phyloP scores from a whole-genome alignment of 768 basidiomycete genomes.

The Strobilomyces echinocephalus region DNA sequence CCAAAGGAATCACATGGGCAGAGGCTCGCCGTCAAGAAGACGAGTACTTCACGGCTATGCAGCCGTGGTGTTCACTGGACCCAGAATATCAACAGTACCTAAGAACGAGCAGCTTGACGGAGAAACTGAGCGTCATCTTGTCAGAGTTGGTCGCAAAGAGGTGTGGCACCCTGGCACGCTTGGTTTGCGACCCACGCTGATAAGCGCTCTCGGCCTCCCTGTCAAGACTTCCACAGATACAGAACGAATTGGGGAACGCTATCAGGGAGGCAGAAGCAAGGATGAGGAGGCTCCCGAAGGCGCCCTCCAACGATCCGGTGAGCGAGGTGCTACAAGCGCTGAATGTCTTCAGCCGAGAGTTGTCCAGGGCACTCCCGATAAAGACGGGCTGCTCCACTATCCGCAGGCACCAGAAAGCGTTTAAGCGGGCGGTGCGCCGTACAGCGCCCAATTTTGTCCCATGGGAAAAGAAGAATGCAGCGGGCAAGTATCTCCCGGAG shows the following conservation, averaged over 20 bases:
- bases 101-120: constrained; percentile 52
- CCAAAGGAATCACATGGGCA: constrained; percentile 41
- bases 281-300: constrained; percentile 39
- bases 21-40: constrained; percentile 55
- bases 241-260: constrained; percentile 48
- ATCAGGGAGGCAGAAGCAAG: constrained; percentile 37
- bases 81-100: constrained; percentile 47
- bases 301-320: constrained; percentile 52
- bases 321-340: constrained; percentile 52
- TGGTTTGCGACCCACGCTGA: too few species aligned
- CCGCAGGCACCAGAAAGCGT: constrained; percentile 42
- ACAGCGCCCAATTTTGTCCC: constrained; percentile 61
- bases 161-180: constrained; percentile 28
- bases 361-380: constrained; percentile 51
- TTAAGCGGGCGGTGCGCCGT: constrained; percentile 42
- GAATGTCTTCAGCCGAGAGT: constrained; percentile 41
- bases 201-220: neutral
- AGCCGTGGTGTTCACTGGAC: constrained; percentile 56
- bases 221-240: constrained; percentile 57
- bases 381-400: constrained; percentile 56
- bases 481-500: neutral
- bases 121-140: constrained; percentile 53
- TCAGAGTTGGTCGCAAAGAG: constrained; percentile 59
- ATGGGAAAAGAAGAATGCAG: constrained; percentile 27
- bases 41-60: constrained; percentile 46